Base-by-base conservation (phyloP, 768 basidiomycete genomes). In the Dictyophora rubrovolvata region DNA sequence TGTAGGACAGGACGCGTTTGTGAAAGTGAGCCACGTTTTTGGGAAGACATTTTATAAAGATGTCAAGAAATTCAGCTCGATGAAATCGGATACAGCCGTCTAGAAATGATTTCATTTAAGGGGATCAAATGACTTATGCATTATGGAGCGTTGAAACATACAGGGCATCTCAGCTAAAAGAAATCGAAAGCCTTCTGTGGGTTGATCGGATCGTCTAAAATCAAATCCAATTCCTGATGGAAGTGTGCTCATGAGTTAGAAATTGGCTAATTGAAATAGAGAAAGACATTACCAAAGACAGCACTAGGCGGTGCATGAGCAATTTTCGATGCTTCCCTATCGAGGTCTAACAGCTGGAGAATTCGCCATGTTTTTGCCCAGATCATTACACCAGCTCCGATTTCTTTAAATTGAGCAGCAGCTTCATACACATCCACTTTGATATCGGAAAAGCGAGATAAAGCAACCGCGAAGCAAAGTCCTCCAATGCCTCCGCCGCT, bases 311-410 rank as follows among this genome's bases (percentile, higher is more conserved):
- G 70, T 34, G 62, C 62, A 49, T 65, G 63, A 11, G 67, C 64
- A 8, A 68, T 54, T 7, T 65, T 59, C 14, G 61, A 60, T 1
- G 68, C 57, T 16, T 69, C 62, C 4, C 57, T 62, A 23, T 66
- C 63, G 35, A 81, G 60, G 0, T 75, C 78, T 52, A 82, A 74
- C 12, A 67, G 64, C 23, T 73, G 66, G 61, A 81, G 63, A n/a
- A 79, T 69, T 5, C 67, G 68, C 75, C 76, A 77, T 8, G 78
- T 78, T 42, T 77, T 68, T 9, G 66, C 65, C 79, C 78, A 79
- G 5, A 80, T 64, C 4, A 79, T 80, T 55, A 85, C 74, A n/a
- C 83, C 83, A 17, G 82, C 82, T n/a, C 83, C 83, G 22, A 83
- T 47, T 67, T 83, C 83, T 22, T 74, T 69, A 48, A 83, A 74